A percentile compares a stretch with the other conserved stretches of the same genome.
Conservation (phyloP, 371 early-diverging fungal species). For the Apophysomyces ossiformis region DNA sequence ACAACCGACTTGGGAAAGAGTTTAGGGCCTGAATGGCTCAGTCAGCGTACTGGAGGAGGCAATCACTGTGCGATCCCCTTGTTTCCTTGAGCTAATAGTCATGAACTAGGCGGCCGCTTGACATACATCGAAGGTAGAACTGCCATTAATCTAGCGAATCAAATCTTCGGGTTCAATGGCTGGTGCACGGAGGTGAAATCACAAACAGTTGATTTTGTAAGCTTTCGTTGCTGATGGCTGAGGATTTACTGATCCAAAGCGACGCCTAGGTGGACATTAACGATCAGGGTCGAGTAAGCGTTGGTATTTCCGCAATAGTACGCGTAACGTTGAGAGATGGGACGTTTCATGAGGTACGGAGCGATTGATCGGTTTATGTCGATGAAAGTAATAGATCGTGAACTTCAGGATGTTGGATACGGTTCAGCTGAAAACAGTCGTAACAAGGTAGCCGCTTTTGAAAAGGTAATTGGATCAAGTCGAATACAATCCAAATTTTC, state of each 20-base stretch:
- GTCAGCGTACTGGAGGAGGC: constrained; percentile 19
- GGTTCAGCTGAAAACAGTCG: constrained; percentile 79
- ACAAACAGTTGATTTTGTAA: constrained; percentile 80
- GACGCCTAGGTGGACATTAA: constrained; percentile 42
- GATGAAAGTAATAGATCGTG: background rate
- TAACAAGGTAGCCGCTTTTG: constrained; percentile 82
- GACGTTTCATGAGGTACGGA: constrained; percentile 84
- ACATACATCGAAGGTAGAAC: constrained; percentile 94
- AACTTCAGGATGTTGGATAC: constrained; percentile 46
- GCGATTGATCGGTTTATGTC: background rate
- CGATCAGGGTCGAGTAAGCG: constrained; percentile 57
- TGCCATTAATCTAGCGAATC: constrained; percentile 92
- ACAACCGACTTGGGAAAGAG: background rate
- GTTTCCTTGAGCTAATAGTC: background rate
- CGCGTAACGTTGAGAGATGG: constrained; percentile 95
- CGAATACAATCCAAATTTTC: background rate
- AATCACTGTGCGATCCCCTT: background rate
- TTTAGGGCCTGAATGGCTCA: constrained; percentile 20
- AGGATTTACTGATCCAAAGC: background rate
- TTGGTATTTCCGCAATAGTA: constrained; percentile 87
- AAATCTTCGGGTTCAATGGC: constrained; percentile 98
- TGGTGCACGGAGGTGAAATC: constrained; percentile 90
- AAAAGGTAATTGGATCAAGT: constrained; percentile 66
- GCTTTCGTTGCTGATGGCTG: constrained; percentile 18
- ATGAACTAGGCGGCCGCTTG: constrained; percentile 47